A percentile compares a stretch with the other conserved stretches of the same genome.
Conservation (phyloP, 345 rosid genomes). For the Eucalyptus curtisii region DNA sequence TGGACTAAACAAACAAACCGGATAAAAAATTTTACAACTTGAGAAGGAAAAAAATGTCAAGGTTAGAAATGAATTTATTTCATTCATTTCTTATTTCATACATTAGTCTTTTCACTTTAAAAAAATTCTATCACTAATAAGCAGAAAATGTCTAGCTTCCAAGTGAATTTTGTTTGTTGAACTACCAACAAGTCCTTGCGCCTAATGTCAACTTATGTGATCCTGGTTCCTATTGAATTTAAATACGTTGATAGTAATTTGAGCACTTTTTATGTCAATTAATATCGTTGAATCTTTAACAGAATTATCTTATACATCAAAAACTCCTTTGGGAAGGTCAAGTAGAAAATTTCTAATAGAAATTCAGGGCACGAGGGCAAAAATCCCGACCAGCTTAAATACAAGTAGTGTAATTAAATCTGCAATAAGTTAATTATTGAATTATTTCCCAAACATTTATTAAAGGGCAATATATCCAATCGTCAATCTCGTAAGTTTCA, state of each 20-base stretch:
- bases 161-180: background rate
- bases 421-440: background rate
- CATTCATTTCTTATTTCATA: background rate
- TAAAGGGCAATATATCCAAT: background rate
- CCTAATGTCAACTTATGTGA: background rate
- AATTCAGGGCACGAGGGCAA: background rate
- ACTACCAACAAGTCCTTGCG: background rate
- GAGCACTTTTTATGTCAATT: background rate
- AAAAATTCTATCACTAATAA: background rate
- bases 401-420: background rate
- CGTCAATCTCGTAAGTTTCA: background rate
- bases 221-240: background rate
- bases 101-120: background rate
- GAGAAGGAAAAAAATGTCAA: background rate
- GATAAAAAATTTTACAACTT: rapidly evolving
- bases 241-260: background rate
- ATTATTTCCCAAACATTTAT: background rate
- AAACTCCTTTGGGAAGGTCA: background rate
- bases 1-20: background rate
- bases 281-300: background rate
- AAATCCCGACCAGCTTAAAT: background rate
- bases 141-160: background rate
- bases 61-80: background rate
- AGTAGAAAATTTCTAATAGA: background rate
- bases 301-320: background rate